A percentile compares a stretch with the other conserved stretches of the same genome.
Evolutionary conservation across 768 basidiomycete species (phyloP).

Genomic region (Macrolepiota dolichaula): DNA sequence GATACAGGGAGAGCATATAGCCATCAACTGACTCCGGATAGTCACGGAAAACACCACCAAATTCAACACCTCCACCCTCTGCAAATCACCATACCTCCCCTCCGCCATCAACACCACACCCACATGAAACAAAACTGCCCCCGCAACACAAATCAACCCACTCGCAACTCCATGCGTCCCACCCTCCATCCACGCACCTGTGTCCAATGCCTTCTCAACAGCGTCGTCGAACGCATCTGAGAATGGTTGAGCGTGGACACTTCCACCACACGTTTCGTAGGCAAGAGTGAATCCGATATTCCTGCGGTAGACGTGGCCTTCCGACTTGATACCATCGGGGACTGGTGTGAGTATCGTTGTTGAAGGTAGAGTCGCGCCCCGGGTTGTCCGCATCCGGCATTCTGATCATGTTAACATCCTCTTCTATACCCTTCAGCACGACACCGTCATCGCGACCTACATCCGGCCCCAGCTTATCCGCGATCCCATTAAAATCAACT

Average conservation of each 20-base stretch:
- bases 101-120: constrained; percentile 81
- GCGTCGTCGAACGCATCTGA: constrained; percentile 64
- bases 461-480: neutral
- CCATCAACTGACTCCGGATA: constrained; percentile 86
- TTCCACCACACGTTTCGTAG: no score
- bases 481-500: neutral
- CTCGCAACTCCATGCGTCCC: constrained; percentile 78
- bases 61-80: constrained; percentile 88
- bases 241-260: constrained; percentile 68
- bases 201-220: constrained; percentile 52
- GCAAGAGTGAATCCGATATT: no score
- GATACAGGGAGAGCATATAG: constrained; percentile 40
- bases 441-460: neutral
- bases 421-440: neutral
- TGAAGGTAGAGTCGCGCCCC: neutral
- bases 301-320: no score
- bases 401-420: constrained; percentile 8
- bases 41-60: constrained; percentile 92
- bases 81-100: constrained; percentile 81
- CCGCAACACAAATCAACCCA: constrained; percentile 82
- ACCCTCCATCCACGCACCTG: constrained; percentile 88
- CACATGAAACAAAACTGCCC: constrained; percentile 89
- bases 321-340: no score
- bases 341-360: neutral
- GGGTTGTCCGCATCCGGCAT: constrained; percentile 7